Evolutionary conservation across 768 basidiomycete species (phyloP).

Genomic region (Mrakia frigida): DNA sequence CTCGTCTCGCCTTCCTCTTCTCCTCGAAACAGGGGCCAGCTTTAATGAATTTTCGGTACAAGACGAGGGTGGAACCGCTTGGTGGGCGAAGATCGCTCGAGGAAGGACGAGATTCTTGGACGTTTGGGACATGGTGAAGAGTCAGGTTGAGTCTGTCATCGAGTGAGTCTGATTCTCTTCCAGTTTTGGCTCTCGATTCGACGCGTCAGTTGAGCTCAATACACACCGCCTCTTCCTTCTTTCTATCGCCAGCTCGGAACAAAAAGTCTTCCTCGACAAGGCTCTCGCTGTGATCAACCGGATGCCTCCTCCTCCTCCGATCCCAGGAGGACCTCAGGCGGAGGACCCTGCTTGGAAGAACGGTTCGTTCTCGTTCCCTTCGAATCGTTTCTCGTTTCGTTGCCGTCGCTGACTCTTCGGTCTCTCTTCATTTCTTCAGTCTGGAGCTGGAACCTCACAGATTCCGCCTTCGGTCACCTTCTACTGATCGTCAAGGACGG

Average conservation of each 20-base stretch:
- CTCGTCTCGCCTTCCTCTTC: background rate
- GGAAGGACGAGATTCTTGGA: conserved; percentile 80
- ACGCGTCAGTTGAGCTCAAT: too few relatives aligned
- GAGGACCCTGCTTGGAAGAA: conserved; percentile 98
- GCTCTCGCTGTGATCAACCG: conserved; percentile 77
- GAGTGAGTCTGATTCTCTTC: too few relatives aligned
- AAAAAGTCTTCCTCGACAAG: conserved; percentile 81
- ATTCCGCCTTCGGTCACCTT: conserved; percentile 86
- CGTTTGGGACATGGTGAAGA: conserved; percentile 92
- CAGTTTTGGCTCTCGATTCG: too few relatives aligned
- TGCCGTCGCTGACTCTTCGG: background rate
- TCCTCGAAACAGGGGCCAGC: conserved; percentile 49
- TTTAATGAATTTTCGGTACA: conserved; percentile 98
- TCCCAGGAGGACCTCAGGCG: conserved; percentile 51
- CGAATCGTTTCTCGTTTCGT: background rate
- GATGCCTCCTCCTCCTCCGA: conserved; percentile 46
- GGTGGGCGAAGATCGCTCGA: conserved; percentile 68
- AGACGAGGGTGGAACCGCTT: conserved; percentile 66
- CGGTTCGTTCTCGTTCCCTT: conserved; percentile 70
- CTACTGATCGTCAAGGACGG: conserved; percentile 87
- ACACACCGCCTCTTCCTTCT: too few relatives aligned
- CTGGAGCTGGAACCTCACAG: conserved; percentile 47
- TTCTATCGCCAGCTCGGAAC: too few relatives aligned
- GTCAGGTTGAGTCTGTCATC: conserved; percentile 83
- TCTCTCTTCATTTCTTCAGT: background rate